Percentiles rank a stretch among this genome's conserved stretches.
Conservation (phyloP, 2,329 filamentous ascomycete genomes). For the Cordyceps tenuipes region DNA sequence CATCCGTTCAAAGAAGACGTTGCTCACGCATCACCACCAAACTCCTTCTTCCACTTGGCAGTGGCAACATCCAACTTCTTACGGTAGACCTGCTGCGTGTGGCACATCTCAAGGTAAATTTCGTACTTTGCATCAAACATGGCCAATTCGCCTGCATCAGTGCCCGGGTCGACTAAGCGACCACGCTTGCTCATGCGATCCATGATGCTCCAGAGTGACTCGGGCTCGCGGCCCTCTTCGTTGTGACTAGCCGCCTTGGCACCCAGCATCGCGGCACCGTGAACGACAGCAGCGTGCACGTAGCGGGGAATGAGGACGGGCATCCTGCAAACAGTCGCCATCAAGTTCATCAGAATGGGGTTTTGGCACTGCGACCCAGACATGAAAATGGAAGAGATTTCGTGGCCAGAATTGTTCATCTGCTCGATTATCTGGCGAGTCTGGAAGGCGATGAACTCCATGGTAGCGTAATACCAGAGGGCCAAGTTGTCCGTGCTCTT, state of each 20-base stretch:
- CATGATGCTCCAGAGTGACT: constrained; percentile 95
- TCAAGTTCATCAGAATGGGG: constrained; percentile 78
- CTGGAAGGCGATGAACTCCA: constrained; percentile 97
- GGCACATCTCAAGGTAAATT: constrained; percentile 89
- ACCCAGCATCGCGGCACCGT: constrained; percentile 97
- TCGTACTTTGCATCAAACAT: constrained; percentile 84
- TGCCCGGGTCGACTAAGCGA: constrained; percentile 68
- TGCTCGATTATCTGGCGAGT: constrained; percentile 90
- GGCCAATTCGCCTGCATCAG: constrained; percentile 64
- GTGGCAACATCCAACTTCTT: constrained; percentile 62
- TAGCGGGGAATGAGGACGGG: constrained; percentile 90
- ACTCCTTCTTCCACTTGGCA: constrained; percentile 27
- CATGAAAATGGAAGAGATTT: constrained; percentile 94
- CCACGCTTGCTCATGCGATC: constrained; percentile 94
- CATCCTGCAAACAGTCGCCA: constrained; percentile 85
- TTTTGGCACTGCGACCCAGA: constrained; percentile 97
- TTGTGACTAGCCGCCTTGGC: constrained; percentile 90
- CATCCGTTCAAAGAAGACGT: not conserved
- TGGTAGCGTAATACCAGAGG: constrained; percentile 86
- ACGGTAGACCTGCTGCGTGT: constrained; percentile 75
- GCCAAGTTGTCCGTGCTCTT: constrained; percentile 81
- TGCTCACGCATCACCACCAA: constrained; percentile 18
- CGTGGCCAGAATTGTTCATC: constrained; percentile 87
- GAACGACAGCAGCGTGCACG: constrained; percentile 89
- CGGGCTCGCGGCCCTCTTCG: constrained; percentile 59